Percentiles rank a stretch among this genome's conserved stretches.
Conservation (phyloP, 2,329 filamentous ascomycete species). For the Trichophyton simii region DNA sequence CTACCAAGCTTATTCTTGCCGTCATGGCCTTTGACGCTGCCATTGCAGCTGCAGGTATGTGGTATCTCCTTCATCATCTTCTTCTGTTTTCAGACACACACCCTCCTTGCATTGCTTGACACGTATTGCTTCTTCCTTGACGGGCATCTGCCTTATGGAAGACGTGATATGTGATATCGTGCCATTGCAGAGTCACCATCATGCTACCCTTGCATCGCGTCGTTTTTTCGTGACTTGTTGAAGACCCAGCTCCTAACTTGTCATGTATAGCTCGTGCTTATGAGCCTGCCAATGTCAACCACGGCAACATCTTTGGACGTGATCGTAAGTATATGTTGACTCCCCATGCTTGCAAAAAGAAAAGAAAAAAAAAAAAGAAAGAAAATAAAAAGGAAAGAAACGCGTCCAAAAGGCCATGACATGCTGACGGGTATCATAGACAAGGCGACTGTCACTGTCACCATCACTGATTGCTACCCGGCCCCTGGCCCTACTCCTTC, state of each 20-base stretch:
- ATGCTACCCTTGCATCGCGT: background rate
- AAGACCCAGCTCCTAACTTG: background rate
- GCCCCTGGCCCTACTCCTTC: background rate
- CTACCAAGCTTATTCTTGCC: conserved; percentile 15
- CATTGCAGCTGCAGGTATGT: conserved; percentile 16
- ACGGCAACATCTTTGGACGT: conserved; percentile 3
- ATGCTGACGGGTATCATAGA: conserved; percentile 7
- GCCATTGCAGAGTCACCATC: background rate
- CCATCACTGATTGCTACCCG: conserved; percentile 14
- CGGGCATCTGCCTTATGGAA: background rate
- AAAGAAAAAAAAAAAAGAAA: background rate
- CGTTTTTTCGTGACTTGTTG: background rate
- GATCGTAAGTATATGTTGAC: conserved; percentile 6
- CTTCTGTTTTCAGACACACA: background rate
- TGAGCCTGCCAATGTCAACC: background rate
- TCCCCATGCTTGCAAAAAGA: background rate
- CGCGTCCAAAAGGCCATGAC: background rate
- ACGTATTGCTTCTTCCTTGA: background rate
- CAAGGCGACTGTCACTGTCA: conserved; percentile 15
- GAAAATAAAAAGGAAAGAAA: background rate
- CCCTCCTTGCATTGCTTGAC: background rate
- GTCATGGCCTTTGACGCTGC: conserved; percentile 15
- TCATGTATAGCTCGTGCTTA: background rate
- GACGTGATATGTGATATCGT: background rate
- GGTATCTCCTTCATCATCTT: background rate